Conservation (phyloP, 805 yeast genomes). For the Blastobotrys robertii region DNA sequence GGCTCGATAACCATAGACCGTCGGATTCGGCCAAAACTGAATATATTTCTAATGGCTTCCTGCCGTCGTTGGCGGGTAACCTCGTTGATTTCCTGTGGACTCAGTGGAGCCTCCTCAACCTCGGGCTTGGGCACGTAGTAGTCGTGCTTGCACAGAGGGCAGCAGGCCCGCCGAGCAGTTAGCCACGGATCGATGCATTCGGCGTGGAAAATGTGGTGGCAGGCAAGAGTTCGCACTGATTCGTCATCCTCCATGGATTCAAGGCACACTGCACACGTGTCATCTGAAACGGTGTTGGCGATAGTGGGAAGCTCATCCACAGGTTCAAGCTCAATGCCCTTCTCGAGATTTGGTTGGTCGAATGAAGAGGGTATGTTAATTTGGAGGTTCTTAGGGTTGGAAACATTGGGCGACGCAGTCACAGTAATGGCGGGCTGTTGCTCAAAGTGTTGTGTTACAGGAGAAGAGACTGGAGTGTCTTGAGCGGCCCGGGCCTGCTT, state of each 20-base stretch:
- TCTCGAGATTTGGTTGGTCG: not conserved
- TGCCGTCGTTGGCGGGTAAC: slow-evolving; percentile 1
- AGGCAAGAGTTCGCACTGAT: slow-evolving; percentile 58
- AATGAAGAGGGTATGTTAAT: too few species aligned
- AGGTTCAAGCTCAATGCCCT: slow-evolving; percentile 2
- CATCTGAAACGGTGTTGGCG: slow-evolving; percentile 24
- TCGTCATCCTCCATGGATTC: slow-evolving; percentile 56
- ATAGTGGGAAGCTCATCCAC: slow-evolving; percentile 19
- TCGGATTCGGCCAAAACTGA: not conserved
- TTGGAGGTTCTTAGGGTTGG: too few species aligned
- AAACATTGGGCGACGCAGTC: too few species aligned
- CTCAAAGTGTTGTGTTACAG: not conserved
- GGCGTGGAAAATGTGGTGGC: slow-evolving; percentile 78
- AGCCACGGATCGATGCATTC: slow-evolving; percentile 80
- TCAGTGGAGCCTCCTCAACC: not conserved
- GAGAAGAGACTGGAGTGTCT: slow-evolving; percentile 1
- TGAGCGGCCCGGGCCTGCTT: slow-evolving; percentile 18
- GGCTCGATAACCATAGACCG: too few species aligned
- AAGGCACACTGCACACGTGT: slow-evolving; percentile 70
- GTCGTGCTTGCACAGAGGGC: slow-evolving; percentile 76
- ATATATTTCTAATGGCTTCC: not conserved
- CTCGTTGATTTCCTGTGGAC: not conserved
- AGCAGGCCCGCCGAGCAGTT: slow-evolving; percentile 61
- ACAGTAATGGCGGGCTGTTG: too few species aligned
- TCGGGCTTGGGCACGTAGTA: slow-evolving; percentile 31